Conservation (phyloP, 164 flowering plant genomes). For the Magnolia sinica region DNA sequence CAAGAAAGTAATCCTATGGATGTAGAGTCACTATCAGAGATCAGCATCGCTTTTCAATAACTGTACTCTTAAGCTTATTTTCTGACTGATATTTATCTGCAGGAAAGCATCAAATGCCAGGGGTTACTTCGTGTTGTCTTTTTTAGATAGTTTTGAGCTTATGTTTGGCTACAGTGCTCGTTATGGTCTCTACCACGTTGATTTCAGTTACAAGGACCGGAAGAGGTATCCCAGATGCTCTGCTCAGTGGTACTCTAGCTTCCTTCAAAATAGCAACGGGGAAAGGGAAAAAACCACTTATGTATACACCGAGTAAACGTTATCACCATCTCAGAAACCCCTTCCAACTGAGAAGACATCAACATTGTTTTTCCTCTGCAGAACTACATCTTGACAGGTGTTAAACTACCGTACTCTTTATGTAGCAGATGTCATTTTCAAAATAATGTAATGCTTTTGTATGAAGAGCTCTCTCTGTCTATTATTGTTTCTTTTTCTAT, state of each 20-base stretch:
- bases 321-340: neutral
- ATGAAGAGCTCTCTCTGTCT: too few species aligned
- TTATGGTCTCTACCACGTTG: slow-evolving; percentile 12
- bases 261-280: slow-evolving; percentile 1
- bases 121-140: slow-evolving; percentile 16
- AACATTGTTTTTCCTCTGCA: too few species aligned
- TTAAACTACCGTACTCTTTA: too few species aligned
- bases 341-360: neutral
- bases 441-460: too few species aligned
- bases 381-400: too few species aligned
- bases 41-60: too few species aligned
- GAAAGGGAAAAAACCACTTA: neutral
- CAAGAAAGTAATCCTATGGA: too few species aligned
- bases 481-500: too few species aligned
- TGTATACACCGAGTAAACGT: neutral
- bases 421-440: too few species aligned
- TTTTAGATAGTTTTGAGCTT: slow-evolving; percentile 10
- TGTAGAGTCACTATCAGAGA: too few species aligned
- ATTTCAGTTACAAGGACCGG: neutral
- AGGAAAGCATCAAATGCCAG: slow-evolving; percentile 13
- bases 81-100: neutral
- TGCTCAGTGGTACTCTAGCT: slow-evolving; percentile 13
- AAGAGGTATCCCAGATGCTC: slow-evolving; percentile 5
- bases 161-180: neutral
- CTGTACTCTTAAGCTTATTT: neutral